phyloP scores from a whole-genome alignment of 2,329 filamentous ascomycete species.

The Colletotrichum salicis region DNA sequence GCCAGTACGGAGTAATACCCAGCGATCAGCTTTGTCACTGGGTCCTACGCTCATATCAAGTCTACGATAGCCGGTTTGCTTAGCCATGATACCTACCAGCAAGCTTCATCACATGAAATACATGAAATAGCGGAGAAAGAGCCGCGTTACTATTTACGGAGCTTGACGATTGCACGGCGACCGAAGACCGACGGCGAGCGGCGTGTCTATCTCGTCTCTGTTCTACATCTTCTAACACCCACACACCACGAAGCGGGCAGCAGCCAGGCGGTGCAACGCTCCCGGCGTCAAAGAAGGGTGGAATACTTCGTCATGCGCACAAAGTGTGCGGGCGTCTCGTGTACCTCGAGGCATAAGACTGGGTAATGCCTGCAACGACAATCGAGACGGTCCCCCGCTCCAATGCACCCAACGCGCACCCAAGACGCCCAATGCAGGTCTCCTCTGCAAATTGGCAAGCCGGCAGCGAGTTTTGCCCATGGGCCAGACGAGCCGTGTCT shows the following conservation, averaged over 20 bases:
- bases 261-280: conserved; percentile 22
- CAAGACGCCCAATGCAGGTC: conserved; percentile 29
- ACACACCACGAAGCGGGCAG: not conserved
- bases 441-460: conserved; percentile 22
- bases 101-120: no score
- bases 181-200: not conserved
- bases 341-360: conserved; percentile 24
- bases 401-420: conserved; percentile 17
- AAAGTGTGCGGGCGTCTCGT: conserved; percentile 18
- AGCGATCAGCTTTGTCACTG: not conserved
- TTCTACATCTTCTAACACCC: not conserved
- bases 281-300: conserved; percentile 23
- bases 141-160: not conserved
- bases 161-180: not conserved
- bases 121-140: no score
- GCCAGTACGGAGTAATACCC: not conserved
- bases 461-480: conserved; percentile 18
- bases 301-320: conserved; percentile 29
- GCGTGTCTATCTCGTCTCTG: not conserved
- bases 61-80: not conserved
- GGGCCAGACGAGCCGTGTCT: conserved; percentile 17
- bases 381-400: conserved; percentile 16
- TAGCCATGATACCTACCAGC: not conserved
- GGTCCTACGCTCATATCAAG: no score
- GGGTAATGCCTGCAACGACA: conserved; percentile 29